These are phyloP conservation scores for Inosperma sp. DNA, from an alignment of 768 basidiomycete species.

Conservation along the genomic window DNA sequence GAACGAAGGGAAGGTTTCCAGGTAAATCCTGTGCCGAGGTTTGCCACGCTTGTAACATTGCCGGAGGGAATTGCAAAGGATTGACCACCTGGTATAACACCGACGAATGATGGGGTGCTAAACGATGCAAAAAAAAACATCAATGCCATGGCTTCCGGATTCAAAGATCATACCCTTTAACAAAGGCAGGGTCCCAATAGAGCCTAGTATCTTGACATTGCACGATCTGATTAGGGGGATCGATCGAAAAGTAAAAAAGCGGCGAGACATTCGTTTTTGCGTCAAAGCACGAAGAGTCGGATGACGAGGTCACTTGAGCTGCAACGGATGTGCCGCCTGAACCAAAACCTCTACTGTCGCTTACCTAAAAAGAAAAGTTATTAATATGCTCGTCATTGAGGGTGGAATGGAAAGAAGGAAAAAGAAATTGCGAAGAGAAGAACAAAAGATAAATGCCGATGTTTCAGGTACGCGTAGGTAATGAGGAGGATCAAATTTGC, in stretches of 20 bases:
- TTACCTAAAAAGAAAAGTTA: conserved; percentile 25
- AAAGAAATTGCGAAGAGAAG: background rate
- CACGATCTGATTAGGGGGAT: conserved; percentile 58
- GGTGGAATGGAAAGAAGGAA: background rate
- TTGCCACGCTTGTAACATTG: conserved; percentile 37
- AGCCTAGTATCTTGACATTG: conserved; percentile 62
- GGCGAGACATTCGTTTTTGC: conserved; percentile 43
- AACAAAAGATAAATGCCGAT: background rate
- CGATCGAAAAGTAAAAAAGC: conserved; percentile 55
- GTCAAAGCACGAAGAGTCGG: conserved; percentile 59
- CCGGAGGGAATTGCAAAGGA: conserved; percentile 62
- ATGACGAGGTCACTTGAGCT: conserved; percentile 48
- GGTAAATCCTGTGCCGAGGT: conserved; percentile 57
- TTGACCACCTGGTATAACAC: conserved; percentile 75
- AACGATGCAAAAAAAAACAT: background rate
- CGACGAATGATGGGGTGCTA: conserved; percentile 59
- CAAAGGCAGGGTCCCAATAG: conserved; percentile 54
- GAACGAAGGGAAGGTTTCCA: conserved; percentile 64
- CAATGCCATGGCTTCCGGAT: background rate
- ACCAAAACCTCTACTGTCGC: conserved; percentile 47
- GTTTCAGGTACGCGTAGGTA: no score
- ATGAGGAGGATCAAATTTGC: no score
- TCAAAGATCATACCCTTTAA: conserved; percentile 46
- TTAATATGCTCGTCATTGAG: background rate
- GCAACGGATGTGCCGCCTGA: conserved; percentile 71